Base-by-base conservation (phyloP, 139 green algal species). In the Picochlorum costavermella region DNA sequence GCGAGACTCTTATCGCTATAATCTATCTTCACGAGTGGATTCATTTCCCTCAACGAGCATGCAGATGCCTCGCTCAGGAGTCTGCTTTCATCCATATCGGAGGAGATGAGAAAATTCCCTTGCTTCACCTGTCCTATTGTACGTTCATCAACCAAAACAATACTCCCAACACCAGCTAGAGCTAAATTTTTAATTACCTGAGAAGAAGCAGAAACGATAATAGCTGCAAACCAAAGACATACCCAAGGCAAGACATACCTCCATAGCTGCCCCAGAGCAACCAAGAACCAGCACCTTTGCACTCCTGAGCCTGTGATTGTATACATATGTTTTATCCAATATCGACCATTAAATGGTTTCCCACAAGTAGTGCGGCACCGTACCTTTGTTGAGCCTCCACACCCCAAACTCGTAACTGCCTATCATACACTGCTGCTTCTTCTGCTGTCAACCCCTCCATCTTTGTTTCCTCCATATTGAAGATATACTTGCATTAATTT, bases 121-220 rank as follows among this genome's bases (percentile, higher is more conserved):
- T 63, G 55, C 1, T 70, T 48, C 1, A 45, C 49, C 2, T 43
- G 8, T 0, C 53, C 57, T 40, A 46, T 60, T 16, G 82, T 73
- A 0, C 71, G 75, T 65, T 86, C 75, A 28, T 92, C 85, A 23
- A 81, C 33, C 0, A 95, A 57, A 0, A 68, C 74, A 14, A 96
- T 66, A 0, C 65, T 74, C 0, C 90, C 90, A 4, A 96, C 76
- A 13, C 90, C 90, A 13, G 90, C 90, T 31, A 96, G 74, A 23
- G 86, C 86, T 9, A 96, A 73, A 71, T 96, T 96, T 69, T 96
- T 96, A 23, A 85, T 89, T 2, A 92, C 72, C 89, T 96, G 78
- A 17, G 40, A 30, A 25, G 48, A 58, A 20, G 48, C 26, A 29
- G n/a, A 46, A 30, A 12, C 33, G 33, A 11, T 40, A 4, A 40